Base-by-base conservation (phyloP, 1,139 yeast species). In the Sugiyamaella novakii region DNA sequence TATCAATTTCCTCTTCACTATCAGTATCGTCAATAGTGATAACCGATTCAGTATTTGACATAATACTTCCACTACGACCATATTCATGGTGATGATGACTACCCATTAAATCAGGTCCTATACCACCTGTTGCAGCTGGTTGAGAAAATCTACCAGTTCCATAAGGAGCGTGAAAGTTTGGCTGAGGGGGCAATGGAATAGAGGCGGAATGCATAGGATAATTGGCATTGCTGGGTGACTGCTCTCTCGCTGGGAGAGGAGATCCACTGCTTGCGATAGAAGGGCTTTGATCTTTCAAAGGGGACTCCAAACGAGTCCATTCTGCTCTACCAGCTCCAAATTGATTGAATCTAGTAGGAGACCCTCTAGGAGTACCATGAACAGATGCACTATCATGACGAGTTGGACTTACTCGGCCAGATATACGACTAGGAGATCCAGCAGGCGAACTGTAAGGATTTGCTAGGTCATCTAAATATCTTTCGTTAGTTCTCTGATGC, bases 291-390 rank as follows among this genome's bases (percentile, higher is more conserved):
- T 59, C 64, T 21, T 57, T 50, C 14, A 56, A 56, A 10, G 66
- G 65, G 7, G 65, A 59, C 49, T 63, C 66, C 15, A 59, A 47
- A 1, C 66, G 55, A 15, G 65, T 59, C 63, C 66, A 62, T 30
- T 61, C 63, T 11, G 63, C 58, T 47, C 66, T 47, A 11, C 52
- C 51, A 33, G 57, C 53, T 10, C 43, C 27, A 40, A 41, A 44
- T 15, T 46, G 54, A 27, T 46, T 51, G 31, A 51, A 50, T 14
- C 61, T 51, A 22, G 53, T 50, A n/a, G 64, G 64, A 12, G 63
- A 57, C 11, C 56, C 54, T 22, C 57, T 37, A 2, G 60, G 57
- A 18, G 57, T 51, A 1, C 59, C 60, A 43, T 57, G 59, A 2
- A 53, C 56, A 46, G 50, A 36, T 47, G 50, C 40, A 31, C 45